A percentile compares a stretch with the other conserved stretches of the same genome.
Evolutionary conservation across 2,329 filamentous ascomycete genomes (phyloP).

Genomic region (Cytospora piceicola): DNA sequence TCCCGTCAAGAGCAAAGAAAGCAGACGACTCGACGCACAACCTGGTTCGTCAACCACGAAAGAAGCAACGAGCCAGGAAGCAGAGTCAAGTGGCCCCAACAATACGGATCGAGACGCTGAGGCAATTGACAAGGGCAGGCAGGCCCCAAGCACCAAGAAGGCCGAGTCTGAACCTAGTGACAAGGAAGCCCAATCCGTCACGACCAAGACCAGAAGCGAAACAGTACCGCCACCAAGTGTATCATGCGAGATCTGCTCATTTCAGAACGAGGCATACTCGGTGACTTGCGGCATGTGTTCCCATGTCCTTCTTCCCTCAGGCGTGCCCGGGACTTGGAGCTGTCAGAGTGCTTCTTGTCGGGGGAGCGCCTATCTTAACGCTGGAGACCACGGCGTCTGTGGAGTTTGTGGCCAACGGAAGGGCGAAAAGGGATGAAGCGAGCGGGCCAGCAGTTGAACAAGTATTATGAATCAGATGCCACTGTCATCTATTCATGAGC

Average conservation of each 20-base stretch:
- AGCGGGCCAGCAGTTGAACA: constrained; percentile 19
- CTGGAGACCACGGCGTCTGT: constrained; percentile 70
- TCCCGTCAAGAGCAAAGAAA: constrained; percentile 14
- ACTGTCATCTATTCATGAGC: not conserved
- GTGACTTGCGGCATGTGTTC: constrained; percentile 71
- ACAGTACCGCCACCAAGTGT: constrained; percentile 1
- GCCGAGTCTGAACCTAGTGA: constrained; percentile 9
- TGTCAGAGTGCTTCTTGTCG: constrained; percentile 62
- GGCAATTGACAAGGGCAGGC: constrained; percentile 7
- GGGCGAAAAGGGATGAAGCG: constrained; percentile 30
- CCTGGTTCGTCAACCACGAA: not conserved
- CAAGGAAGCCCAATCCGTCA: constrained; percentile 8
- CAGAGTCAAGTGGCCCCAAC: not conserved
- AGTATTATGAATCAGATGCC: constrained; percentile 8
- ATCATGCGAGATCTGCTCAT: constrained; percentile 68
- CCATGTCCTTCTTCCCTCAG: constrained; percentile 64
- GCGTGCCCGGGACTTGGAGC: constrained; percentile 63
- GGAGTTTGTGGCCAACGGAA: constrained; percentile 64
- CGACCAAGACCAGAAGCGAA: constrained; percentile 6
- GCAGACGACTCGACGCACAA: not conserved
- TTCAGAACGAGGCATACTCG: constrained; percentile 58
- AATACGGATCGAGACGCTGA: constrained; percentile 22
- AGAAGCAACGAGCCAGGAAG: not conserved
- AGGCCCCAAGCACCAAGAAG: constrained; percentile 6
- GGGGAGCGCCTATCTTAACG: constrained; percentile 65